Evolutionary conservation across 2,329 filamentous ascomycete species (phyloP).

Genomic region (Colletotrichum truncatum): DNA sequence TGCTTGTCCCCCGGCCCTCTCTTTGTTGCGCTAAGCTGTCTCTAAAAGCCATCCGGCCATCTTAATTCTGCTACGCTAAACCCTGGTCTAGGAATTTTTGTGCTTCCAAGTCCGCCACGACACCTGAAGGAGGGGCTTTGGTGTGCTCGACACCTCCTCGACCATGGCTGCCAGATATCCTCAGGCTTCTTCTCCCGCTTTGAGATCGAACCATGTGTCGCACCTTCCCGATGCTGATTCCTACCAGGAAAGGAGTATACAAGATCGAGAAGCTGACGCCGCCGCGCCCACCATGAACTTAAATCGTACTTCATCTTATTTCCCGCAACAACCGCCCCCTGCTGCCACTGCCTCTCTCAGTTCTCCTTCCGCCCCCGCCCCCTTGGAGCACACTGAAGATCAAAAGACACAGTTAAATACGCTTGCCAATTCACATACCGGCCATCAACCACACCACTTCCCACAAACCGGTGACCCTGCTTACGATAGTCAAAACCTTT

Average conservation of each 20-base stretch:
- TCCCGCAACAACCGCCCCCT: slow-evolving; percentile 21
- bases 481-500: neutral
- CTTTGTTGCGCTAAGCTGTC: neutral
- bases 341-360: neutral
- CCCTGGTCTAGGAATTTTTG: neutral
- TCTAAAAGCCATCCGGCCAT: neutral
- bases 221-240: slow-evolving; percentile 9
- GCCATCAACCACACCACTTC: neutral
- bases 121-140: neutral
- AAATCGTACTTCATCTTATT: slow-evolving; percentile 25
- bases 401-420: slow-evolving; percentile 32
- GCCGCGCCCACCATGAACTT: slow-evolving; percentile 9
- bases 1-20: neutral
- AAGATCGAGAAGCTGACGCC: neutral
- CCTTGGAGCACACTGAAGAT: slow-evolving; percentile 14
- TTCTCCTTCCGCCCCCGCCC: neutral
- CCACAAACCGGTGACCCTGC: neutral
- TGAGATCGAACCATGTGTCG: slow-evolving; percentile 5
- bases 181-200: slow-evolving; percentile 10
- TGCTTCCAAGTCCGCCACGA: neutral
- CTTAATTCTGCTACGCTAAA: neutral
- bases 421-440: slow-evolving; percentile 29
- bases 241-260: slow-evolving; percentile 1
- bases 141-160: slow-evolving; percentile 1
- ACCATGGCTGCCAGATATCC: slow-evolving; percentile 24